Base-by-base conservation (phyloP, 2,329 filamentous ascomycete genomes). In the Aspergillus awamori region DNA sequence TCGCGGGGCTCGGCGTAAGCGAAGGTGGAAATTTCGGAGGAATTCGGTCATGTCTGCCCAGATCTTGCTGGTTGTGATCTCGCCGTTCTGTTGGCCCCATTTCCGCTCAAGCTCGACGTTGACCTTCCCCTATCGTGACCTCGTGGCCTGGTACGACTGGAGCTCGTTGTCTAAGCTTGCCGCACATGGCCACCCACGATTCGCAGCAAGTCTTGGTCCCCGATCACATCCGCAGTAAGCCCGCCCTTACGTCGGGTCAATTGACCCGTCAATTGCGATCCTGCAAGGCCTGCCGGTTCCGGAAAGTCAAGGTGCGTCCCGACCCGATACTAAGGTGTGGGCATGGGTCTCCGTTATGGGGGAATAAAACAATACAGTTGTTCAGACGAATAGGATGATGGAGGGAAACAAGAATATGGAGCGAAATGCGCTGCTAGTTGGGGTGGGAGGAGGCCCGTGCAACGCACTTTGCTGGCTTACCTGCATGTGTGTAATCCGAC, bases 271-370 rank as follows among this genome's bases (percentile, higher is more conserved):
- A 77, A 66, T 73, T 72, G 51, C 73, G 74, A 17, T 77, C 75
- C 60, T 77, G 75, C 59, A 74, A 74, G 58, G 74, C 77, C 58
- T 77, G 75, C 59, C 70, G 74, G 52, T 62, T 69, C 64, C 74
- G 75, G 60, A 77, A 77, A 65, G 75, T 77, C 64, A 77, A 76
- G 74, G 75, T 77, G 60, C 30, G 72, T 67, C 39, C 57, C 53
- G 64, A 62, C 33, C 61, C 54, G 53, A 36, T 58, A 33, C 36
- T 24, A 30, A 38, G 26, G 38, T 59, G 49, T 38, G 51, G 38
- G 38, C 20, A 28, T 20, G 39, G 45, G 26, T 15, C 36, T 39
- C 39, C n/a, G 15, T 33, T 22, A 20, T 13, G 11, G 8, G n/a
- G 39, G 13, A 30, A 43, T 11, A 45, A 33, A 20, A 47, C 43